Evolutionary conservation across 202 grass and related monocot genomes (phyloP).

Genomic region (Panicum hallii): DNA sequence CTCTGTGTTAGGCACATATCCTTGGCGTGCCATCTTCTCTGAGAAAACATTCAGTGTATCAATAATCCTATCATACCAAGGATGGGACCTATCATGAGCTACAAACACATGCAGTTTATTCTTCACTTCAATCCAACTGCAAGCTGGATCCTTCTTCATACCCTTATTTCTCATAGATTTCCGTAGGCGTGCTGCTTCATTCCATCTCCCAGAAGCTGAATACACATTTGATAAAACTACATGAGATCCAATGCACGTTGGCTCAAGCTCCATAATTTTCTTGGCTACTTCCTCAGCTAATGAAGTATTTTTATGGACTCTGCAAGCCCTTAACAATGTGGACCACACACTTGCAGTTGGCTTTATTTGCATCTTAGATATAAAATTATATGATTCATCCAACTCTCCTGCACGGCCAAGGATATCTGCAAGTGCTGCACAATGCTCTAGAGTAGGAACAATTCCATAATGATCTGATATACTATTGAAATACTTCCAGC

Average conservation of each 20-base stretch:
- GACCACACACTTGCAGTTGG: constrained; percentile 92
- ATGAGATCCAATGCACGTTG: constrained; percentile 70
- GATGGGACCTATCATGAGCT: constrained; percentile 74
- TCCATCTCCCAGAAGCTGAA: constrained; percentile 70
- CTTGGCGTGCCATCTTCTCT: constrained; percentile 63
- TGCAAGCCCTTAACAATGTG: constrained; percentile 82
- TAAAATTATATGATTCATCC: constrained; percentile 78
- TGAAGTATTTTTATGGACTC: constrained; percentile 68
- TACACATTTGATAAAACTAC: constrained; percentile 85
- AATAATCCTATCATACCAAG: constrained; percentile 63
- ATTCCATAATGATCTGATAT: constrained; percentile 76
- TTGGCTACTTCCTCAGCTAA: constrained; percentile 73
- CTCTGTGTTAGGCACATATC: constrained; percentile 70
- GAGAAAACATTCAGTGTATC: constrained; percentile 61
- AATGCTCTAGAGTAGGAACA: constrained; percentile 76
- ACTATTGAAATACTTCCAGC: constrained; percentile 71
- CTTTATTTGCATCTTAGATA: constrained; percentile 82
- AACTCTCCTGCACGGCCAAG: constrained; percentile 76
- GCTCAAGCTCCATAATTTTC: constrained; percentile 77
- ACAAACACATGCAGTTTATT: constrained; percentile 65
- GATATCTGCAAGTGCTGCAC: constrained; percentile 65
- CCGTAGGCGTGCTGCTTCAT: constrained; percentile 61
- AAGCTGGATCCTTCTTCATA: constrained; percentile 73
- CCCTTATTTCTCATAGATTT: constrained; percentile 69
- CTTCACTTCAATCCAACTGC: constrained; percentile 83